These are phyloP conservation scores for Podospora fimiseda DNA, from an alignment of 495 filamentous ascomycete genomes.

Conservation along the genomic window DNA sequence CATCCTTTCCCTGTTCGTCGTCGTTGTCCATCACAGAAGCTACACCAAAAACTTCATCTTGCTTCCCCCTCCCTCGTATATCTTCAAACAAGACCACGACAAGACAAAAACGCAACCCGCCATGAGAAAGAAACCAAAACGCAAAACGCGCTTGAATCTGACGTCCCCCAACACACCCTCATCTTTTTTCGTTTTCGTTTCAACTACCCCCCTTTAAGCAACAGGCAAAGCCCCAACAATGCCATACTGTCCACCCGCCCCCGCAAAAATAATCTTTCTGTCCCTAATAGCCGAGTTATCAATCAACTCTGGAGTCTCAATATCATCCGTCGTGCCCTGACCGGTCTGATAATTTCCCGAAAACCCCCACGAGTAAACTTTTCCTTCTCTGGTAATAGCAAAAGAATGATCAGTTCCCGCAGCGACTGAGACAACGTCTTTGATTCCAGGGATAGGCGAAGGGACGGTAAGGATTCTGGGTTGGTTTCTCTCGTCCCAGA, in stretches of 20 bases:
- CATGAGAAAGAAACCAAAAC: no score
- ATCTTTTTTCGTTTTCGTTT: neutral
- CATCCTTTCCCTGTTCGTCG: no score
- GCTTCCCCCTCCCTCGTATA: no score
- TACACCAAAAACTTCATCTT: no score
- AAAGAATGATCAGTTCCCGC: constrained; percentile 55
- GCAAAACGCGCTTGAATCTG: no score
- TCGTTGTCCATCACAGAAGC: no score
- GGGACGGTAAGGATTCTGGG: constrained; percentile 55
- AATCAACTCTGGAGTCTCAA: constrained; percentile 53
- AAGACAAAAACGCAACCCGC: no score
- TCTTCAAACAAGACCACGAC: no score
- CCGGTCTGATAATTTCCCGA: constrained; percentile 62
- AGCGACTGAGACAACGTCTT: constrained; percentile 32
- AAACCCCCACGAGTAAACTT: constrained; percentile 67
- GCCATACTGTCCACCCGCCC: constrained; percentile 61
- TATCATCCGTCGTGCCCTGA: constrained; percentile 51
- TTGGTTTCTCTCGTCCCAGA: constrained; percentile 48
- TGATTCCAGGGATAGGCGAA: constrained; percentile 26
- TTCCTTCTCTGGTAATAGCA: constrained; percentile 51
- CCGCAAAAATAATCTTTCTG: constrained; percentile 51
- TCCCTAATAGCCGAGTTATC: constrained; percentile 56
- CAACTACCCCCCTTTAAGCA: neutral
- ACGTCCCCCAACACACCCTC: neutral
- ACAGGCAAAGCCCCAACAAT: constrained; percentile 41